Conservation (phyloP, 768 basidiomycete species). For the button mushroom (Agaricus bisporus) region DNA sequence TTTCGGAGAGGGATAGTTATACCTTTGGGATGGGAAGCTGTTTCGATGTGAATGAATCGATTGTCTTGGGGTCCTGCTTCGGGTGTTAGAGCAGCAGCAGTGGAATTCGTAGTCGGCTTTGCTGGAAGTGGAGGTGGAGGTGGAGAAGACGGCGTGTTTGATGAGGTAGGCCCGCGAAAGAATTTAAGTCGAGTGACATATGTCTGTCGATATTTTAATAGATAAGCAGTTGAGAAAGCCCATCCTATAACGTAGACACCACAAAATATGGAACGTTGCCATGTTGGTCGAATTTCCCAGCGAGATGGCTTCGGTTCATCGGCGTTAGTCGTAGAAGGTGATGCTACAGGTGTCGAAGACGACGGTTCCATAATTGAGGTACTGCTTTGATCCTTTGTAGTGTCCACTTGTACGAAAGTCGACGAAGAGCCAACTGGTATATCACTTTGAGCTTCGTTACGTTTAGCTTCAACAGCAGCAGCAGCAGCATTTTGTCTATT, state of each 20-base stretch:
- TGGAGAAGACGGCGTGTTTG: constrained; percentile 11
- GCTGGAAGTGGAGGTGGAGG: background rate
- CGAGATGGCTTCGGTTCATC: constrained; percentile 1
- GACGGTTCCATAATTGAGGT: too few species aligned
- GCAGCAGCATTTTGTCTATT: constrained; percentile 1
- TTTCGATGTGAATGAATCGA: constrained; percentile 6
- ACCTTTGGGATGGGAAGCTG: constrained; percentile 19
- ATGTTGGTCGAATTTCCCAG: constrained; percentile 25
- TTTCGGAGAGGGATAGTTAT: constrained; percentile 18
- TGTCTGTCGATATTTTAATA: constrained; percentile 7
- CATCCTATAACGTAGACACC: constrained; percentile 23
- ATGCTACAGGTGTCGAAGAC: too few species aligned
- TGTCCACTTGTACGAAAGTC: too few species aligned
- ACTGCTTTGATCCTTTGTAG: too few species aligned
- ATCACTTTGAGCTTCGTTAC: background rate
- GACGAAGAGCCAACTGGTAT: background rate
- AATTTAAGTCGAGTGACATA: constrained; percentile 23
- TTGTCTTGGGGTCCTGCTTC: background rate
- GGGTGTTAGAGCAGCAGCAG: background rate
- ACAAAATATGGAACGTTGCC: constrained; percentile 27
- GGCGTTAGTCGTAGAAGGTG: too few species aligned
- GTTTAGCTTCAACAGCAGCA: background rate
- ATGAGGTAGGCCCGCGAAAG: constrained; percentile 24
- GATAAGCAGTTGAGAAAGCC: constrained; percentile 24
- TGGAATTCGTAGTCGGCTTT: background rate